Evolutionary conservation across 2,329 filamentous ascomycete genomes (phyloP), one percentile per base, ranked within the genome.

Genomic region (Emydomyces testavorans): DNA sequence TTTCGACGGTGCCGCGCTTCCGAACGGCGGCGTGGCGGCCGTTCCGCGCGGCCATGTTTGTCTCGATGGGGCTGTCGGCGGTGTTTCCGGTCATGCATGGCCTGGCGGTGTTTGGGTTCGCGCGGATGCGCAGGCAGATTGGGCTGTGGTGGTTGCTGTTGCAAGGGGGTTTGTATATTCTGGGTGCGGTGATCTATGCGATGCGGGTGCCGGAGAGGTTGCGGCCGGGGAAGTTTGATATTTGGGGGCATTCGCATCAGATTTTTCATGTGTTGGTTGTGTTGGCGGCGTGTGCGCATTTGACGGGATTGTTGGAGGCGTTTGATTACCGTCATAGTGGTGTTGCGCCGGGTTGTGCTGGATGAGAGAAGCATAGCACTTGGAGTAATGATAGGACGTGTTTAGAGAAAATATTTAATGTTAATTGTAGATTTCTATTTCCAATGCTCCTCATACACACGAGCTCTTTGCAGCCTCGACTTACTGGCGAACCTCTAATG

Each of bases 201-300:
- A 73, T 77, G 46, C 81, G 92, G 31, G 80, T 90, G 66, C 92
- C 92, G 0, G 92, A 98, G 69, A 75, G 86, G 51, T 78, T 75
- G 59, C 76, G 71, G 37, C 92, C 90, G 0, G 85, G 87, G 1
- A 71, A 65, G 6, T 95, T 90, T 60, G 92, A 98, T 66, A 85
- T 95, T 44, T 85, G 85, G 77, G 90, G 92, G 31, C 88, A 82
- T 62, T 94, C 87, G 16, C 92, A 98, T 66, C 92, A 98, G 68
- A 83, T 98, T 54, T 98, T 98, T 65, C 92, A 98, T 69, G 71
- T 94, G 32, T 75, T 92, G 54, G 89, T 98, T 23, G 72, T 96
- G 13, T 65, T 88, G 52, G 92, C 92, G 0, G 90, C 87, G 0
- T 75, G 77, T 1, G 77, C 83, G 20, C 92, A 98, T 70, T 71